These are phyloP conservation scores for Magnolia officinalis DNA, from an alignment of 164 flowering plant genomes.

Conservation along the genomic window DNA sequence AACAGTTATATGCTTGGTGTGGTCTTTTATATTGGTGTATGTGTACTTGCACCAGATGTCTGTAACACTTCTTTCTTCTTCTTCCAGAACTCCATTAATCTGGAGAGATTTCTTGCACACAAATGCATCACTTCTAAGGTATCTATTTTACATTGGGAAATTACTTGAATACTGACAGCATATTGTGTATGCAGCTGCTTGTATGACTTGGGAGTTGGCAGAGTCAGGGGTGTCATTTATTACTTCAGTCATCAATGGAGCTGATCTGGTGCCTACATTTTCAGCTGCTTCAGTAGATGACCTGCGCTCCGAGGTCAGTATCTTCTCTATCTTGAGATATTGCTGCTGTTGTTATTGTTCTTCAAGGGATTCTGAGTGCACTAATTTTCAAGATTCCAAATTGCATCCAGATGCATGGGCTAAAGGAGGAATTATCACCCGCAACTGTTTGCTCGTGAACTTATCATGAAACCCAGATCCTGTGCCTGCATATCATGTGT, in stretches of 20 bases:
- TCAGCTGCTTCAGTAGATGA: slow-evolving; percentile 98
- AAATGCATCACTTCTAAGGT: not conserved
- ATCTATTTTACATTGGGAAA: not conserved
- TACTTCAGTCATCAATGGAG: slow-evolving; percentile 86
- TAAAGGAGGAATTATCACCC: too few species aligned
- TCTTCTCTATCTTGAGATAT: not conserved
- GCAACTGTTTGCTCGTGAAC: too few species aligned
- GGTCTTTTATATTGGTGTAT: too few species aligned
- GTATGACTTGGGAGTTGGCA: slow-evolving; percentile 98
- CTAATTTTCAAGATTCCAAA: too few species aligned
- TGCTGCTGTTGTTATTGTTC: not conserved
- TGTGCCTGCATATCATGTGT: too few species aligned
- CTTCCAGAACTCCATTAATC: not conserved
- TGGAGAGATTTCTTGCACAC: not conserved
- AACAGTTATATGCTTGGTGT: too few species aligned
- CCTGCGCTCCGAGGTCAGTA: slow-evolving; percentile 80
- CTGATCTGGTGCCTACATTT: slow-evolving; percentile 94
- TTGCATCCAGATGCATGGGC: too few species aligned
- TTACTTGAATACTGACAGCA: slow-evolving; percentile 13
- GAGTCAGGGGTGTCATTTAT: slow-evolving; percentile 79
- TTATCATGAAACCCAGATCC: too few species aligned
- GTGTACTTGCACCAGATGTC: too few species aligned
- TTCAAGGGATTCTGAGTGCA: not conserved
- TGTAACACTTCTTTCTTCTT: too few species aligned
- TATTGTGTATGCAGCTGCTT: slow-evolving; percentile 65